A percentile compares a stretch with the other conserved stretches of the same genome.
phyloP scores from a whole-genome alignment of 192 early-diverging fungal species.

The Hyaloraphidium curvatum region DNA sequence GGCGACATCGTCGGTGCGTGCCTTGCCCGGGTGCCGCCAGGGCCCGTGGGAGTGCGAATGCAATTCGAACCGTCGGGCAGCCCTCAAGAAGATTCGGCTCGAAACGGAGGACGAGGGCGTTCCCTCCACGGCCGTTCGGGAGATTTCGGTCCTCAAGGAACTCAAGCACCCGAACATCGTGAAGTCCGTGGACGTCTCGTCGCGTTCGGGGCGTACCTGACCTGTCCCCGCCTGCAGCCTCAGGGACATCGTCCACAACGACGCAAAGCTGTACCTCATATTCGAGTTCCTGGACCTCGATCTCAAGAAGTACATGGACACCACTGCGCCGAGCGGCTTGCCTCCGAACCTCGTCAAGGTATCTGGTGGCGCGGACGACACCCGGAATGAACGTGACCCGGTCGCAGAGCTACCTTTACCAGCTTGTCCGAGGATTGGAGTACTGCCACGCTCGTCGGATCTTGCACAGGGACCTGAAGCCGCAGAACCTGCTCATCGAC shows the following conservation, averaged over 20 bases:
- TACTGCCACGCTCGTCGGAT: conserved; percentile 88
- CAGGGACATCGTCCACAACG: conserved; percentile 71
- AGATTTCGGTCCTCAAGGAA: conserved; percentile 74
- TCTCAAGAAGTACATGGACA: conserved; percentile 71
- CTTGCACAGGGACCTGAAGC: conserved; percentile 91
- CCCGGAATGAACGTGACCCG: neutral
- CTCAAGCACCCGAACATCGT: conserved; percentile 70
- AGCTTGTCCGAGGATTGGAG: conserved; percentile 66
- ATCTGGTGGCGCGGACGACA: neutral
- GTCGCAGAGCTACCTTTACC: conserved; percentile 69
- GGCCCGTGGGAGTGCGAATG: no score
- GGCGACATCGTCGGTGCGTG: conserved; percentile 27
- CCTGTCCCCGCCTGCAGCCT: conserved; percentile 29
- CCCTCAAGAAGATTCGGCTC: conserved; percentile 50
- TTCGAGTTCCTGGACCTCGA: conserved; percentile 94
- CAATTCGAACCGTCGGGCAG: no score
- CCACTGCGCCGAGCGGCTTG: conserved; percentile 20
- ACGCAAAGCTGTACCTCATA: conserved; percentile 75
- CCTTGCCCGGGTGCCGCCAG: neutral
- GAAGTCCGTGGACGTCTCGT: neutral
- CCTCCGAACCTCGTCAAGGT: conserved; percentile 38
- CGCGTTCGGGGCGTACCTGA: neutral
- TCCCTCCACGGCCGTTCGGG: conserved; percentile 37
- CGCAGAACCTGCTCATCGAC: conserved; percentile 95
- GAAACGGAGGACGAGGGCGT: conserved; percentile 19